These are phyloP conservation scores for Phytophthora sojae DNA, from an alignment of 352 stramenopile genomes.

Conservation along the genomic window DNA sequence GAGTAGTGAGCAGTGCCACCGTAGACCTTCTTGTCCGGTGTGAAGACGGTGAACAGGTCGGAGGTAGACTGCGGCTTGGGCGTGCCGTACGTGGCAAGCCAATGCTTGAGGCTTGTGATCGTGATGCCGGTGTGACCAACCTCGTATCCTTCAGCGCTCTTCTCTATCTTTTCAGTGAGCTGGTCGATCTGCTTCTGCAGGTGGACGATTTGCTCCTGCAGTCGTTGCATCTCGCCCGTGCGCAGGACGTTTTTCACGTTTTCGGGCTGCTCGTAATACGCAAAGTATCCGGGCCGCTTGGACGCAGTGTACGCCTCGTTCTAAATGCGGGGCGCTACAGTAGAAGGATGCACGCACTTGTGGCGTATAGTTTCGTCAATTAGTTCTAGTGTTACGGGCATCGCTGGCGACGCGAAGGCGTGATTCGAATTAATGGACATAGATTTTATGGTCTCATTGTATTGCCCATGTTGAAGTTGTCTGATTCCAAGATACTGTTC, in stretches of 20 bases:
- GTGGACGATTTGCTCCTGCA: constrained; percentile 66
- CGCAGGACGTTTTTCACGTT: constrained; percentile 60
- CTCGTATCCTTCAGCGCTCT: constrained; percentile 16
- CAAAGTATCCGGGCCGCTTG: constrained; percentile 78
- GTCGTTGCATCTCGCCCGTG: constrained; percentile 63
- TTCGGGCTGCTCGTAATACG: constrained; percentile 75
- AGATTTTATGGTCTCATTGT: constrained; percentile 15
- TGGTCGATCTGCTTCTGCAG: constrained; percentile 81
- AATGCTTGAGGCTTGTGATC: constrained; percentile 77
- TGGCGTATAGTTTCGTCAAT: not conserved
- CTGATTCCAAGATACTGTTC: constrained; percentile 5
- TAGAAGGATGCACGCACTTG: not conserved
- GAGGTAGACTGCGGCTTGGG: constrained; percentile 62
- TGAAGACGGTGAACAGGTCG: constrained; percentile 73
- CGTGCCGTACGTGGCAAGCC: constrained; percentile 71
- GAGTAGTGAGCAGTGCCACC: constrained; percentile 81
- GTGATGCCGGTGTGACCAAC: constrained; percentile 18
- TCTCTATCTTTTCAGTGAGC: constrained; percentile 59
- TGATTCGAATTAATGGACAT: not conserved
- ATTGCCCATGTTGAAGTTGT: constrained; percentile 22
- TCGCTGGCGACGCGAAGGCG: not conserved
- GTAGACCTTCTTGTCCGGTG: constrained; percentile 75
- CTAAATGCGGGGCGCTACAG: not conserved
- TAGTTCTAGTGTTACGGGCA: not conserved
- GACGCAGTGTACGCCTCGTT: too few relatives aligned